These are phyloP conservation scores for Trypanosoma theileri DNA, from an alignment of 208 protist species.

Conservation along the genomic window DNA sequence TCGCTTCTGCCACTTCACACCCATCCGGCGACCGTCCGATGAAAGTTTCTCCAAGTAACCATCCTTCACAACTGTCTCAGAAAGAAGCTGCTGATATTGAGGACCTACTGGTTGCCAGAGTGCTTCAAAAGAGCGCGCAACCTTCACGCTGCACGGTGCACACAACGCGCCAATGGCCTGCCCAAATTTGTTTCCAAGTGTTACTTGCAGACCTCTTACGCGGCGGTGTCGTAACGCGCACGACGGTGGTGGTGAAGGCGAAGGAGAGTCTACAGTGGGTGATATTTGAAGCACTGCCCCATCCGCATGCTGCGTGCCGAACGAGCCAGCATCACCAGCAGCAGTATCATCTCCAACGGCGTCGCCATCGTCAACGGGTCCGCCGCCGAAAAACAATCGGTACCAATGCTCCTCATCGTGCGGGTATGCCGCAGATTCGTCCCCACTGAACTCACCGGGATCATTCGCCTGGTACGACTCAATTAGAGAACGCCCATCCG, in stretches of 20 bases:
- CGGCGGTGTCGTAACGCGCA: too few relatives aligned
- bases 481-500: constrained; percentile 15
- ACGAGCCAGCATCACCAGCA: neutral
- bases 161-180: constrained; percentile 23
- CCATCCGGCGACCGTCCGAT: constrained; percentile 13
- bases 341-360: neutral
- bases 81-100: constrained; percentile 22
- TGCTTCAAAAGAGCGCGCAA: constrained; percentile 21
- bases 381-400: constrained; percentile 12
- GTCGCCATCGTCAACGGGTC: neutral
- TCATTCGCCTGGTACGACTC: neutral
- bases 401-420: constrained; percentile 30
- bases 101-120: constrained; percentile 29
- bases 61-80: constrained; percentile 18
- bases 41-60: constrained; percentile 32
- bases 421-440: constrained; percentile 20
- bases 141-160: constrained; percentile 6
- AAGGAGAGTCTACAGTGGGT: neutral
- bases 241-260: too few relatives aligned
- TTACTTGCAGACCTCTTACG: neutral
- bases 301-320: neutral
- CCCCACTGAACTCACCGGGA: constrained; percentile 26
- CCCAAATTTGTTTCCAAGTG: constrained; percentile 22
- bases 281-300: neutral
- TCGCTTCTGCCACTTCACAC: constrained; percentile 32